Evolutionary conservation across 1,139 yeast genomes (phyloP).

Genomic region (Petasospora fabianii): DNA sequence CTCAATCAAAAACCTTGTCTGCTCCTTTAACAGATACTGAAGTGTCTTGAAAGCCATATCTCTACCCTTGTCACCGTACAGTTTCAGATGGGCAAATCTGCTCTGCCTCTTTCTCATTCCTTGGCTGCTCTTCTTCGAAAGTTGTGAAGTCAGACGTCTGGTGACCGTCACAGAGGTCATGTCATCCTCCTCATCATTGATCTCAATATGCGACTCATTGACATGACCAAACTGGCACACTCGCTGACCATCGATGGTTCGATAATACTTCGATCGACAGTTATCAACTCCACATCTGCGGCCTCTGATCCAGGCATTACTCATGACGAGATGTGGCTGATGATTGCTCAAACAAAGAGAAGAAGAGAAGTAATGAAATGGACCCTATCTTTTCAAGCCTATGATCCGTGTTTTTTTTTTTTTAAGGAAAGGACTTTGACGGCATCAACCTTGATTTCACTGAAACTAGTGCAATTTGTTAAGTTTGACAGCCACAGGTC

Average conservation of each 20-base stretch:
- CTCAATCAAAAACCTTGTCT: slow-evolving; percentile 39
- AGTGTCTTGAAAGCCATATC: slow-evolving; percentile 45
- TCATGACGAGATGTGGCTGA: slow-evolving; percentile 6
- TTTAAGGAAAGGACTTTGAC: background rate
- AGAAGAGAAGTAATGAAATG: background rate
- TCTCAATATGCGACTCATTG: slow-evolving; percentile 72
- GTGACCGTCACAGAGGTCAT: slow-evolving; percentile 43
- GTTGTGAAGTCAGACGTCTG: slow-evolving; percentile 42
- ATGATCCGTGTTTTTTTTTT: background rate
- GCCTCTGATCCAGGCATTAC: slow-evolving; percentile 39
- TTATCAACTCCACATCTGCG: slow-evolving; percentile 86
- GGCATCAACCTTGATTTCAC: background rate
- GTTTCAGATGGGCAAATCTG: slow-evolving; percentile 3
- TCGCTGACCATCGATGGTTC: slow-evolving; percentile 66
- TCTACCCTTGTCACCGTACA: slow-evolving; percentile 54
- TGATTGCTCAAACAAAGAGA: background rate
- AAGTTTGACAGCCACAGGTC: background rate
- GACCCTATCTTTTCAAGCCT: background rate
- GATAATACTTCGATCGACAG: slow-evolving; percentile 77
- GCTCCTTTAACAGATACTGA: slow-evolving; percentile 53
- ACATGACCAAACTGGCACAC: slow-evolving; percentile 92
- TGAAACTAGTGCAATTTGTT: background rate
- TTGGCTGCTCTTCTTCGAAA: slow-evolving; percentile 12
- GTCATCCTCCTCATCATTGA: slow-evolving; percentile 71
- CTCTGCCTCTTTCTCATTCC: background rate